Conservation (phyloP, 129 eudicot species). For the Erigeron canadensis region DNA sequence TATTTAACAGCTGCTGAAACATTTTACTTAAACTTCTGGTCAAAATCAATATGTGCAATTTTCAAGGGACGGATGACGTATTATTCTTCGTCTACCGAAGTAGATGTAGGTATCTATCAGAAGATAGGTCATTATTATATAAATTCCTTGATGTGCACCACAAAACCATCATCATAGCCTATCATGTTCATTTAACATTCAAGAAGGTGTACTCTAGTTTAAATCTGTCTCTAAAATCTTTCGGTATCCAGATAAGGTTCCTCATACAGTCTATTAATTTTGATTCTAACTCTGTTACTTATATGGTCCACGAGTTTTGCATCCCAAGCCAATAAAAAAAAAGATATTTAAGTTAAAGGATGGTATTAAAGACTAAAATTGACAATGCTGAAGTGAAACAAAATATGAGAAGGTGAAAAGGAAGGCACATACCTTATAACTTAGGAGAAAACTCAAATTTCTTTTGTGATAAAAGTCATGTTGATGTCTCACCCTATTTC, state of each 20-base stretch:
- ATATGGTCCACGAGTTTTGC: constrained; percentile 1
- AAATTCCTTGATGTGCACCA: not conserved
- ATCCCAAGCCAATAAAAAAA: not conserved
- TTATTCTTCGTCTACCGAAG: not conserved
- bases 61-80: not conserved
- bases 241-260: not conserved
- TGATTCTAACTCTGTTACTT: not conserved
- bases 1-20: too few species aligned
- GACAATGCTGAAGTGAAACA: constrained; percentile 2
- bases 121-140: not conserved
- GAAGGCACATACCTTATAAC: constrained; percentile 9
- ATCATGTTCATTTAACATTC: not conserved
- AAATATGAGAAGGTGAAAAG: not conserved
- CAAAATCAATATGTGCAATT: not conserved
- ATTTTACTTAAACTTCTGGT: too few species aligned
- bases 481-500: constrained; percentile 20
- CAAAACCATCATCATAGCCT: constrained; percentile 5
- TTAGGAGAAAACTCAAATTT: not conserved
- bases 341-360: not conserved
- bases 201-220: not conserved
- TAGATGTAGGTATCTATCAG: not conserved
- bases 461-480: constrained; percentile 15
- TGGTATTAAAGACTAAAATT: not conserved
- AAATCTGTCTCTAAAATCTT: not conserved
- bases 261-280: not conserved